Percentiles rank a stretch among this genome's conserved stretches.
Evolutionary conservation across 257 asterid genomes (phyloP).

Genomic region (Fraxinus quadrangulata): DNA sequence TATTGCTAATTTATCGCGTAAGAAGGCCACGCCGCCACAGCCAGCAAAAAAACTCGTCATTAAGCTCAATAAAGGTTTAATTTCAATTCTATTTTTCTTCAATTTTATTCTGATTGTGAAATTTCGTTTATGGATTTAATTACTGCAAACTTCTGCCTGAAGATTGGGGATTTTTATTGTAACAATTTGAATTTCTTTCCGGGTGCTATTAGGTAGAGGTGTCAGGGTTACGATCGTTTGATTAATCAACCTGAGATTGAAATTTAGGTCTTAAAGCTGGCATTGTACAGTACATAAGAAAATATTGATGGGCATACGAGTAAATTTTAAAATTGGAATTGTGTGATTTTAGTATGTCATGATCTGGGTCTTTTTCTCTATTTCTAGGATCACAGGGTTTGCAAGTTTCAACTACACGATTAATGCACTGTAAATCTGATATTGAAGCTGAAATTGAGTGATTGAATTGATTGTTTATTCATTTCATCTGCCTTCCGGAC

Average conservation of each 20-base stretch:
- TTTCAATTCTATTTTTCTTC: not conserved
- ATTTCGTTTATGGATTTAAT: not conserved
- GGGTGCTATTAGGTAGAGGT: not conserved
- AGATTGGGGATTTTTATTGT: not conserved
- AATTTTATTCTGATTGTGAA: not conserved
- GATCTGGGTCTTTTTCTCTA: conserved; percentile 32
- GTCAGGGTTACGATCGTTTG: conserved; percentile 13
- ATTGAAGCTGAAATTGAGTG: not conserved
- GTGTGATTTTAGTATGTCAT: conserved; percentile 1
- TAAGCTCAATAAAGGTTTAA: conserved; percentile 32
- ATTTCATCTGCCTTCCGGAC: not conserved
- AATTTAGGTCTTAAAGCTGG: conserved; percentile 8
- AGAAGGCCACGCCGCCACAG: conserved; percentile 29
- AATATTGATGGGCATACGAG: not conserved
- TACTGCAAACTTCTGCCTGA: not conserved
- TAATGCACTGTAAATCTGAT: not conserved
- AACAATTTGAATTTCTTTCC: not conserved
- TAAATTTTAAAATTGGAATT: not conserved
- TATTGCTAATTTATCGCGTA: conserved; percentile 31
- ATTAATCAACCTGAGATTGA: not conserved
- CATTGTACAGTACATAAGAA: not conserved
- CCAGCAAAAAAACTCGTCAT: conserved; percentile 32
- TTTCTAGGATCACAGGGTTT: not conserved
- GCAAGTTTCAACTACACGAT: not conserved
- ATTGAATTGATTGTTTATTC: not conserved